Conservation (phyloP, 1,284 basidiomycete genomes). For the Sphagnurus paluster region DNA sequence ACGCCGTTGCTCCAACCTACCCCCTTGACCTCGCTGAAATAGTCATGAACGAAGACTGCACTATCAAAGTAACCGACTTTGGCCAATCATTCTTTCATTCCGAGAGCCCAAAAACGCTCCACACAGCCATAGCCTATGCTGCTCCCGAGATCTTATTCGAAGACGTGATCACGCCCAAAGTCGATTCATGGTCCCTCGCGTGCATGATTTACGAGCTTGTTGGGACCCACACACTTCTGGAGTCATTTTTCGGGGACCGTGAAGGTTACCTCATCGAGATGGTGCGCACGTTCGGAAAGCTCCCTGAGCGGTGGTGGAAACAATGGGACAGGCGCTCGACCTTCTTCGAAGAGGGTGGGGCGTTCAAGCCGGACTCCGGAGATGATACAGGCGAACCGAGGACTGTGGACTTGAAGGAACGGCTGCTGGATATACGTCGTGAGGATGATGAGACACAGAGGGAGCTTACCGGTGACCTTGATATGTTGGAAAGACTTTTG, state of each 20-base stretch:
- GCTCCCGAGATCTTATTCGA: constrained; percentile 10
- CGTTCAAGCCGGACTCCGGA: constrained; percentile 3
- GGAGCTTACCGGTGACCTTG: constrained; percentile 6
- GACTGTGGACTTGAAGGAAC: constrained; percentile 9
- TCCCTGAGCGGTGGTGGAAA: constrained; percentile 10
- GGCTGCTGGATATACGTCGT: constrained; percentile 3
- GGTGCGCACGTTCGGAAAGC: constrained; percentile 10
- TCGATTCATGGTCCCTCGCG: constrained; percentile 5
- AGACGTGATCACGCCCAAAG: neutral
- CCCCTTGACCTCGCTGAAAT: constrained; percentile 2
- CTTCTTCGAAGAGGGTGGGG: constrained; percentile 4
- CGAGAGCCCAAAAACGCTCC: neutral
- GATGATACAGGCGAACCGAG: constrained; percentile 7
- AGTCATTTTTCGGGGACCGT: constrained; percentile 4
- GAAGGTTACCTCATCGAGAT: constrained; percentile 9
- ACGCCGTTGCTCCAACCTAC: constrained; percentile 1
- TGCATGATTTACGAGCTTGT: constrained; percentile 8
- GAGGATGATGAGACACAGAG: constrained; percentile 3
- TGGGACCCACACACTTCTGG: constrained; percentile 1
- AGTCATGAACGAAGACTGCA: constrained; percentile 4
- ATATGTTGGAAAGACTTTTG: constrained; percentile 1
- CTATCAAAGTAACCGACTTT: constrained; percentile 9
- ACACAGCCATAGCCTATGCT: constrained; percentile 5
- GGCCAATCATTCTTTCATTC: constrained; percentile 10
- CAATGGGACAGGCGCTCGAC: constrained; percentile 3